These are phyloP conservation scores for Podochytrium sp. DNA, from an alignment of 192 early-diverging fungal species.

Conservation along the genomic window DNA sequence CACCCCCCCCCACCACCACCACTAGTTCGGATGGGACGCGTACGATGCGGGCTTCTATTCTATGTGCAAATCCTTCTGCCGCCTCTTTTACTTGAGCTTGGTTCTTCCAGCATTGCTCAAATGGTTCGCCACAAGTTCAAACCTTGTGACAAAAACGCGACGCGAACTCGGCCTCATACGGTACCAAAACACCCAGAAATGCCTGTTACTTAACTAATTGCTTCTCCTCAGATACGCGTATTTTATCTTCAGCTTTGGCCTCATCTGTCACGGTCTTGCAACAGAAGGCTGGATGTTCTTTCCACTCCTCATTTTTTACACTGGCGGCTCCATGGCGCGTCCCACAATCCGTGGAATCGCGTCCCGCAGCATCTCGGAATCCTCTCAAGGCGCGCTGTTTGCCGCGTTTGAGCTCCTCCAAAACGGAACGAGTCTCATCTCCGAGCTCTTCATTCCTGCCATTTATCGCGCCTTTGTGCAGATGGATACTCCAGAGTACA, in stretches of 20 bases:
- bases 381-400: slow-evolving; percentile 40
- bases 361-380: slow-evolving; percentile 31
- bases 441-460: slow-evolving; percentile 9
- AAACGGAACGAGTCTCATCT: slow-evolving; percentile 13
- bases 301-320: slow-evolving; percentile 10
- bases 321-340: background rate
- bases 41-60: slow-evolving; percentile 43
- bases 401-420: slow-evolving; percentile 24
- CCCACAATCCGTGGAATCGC: slow-evolving; percentile 42
- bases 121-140: background rate
- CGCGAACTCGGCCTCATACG: slow-evolving; percentile 7
- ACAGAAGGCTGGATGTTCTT: slow-evolving; percentile 44
- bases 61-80: slow-evolving; percentile 26
- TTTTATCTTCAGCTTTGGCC: slow-evolving; percentile 16
- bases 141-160: slow-evolving; percentile 15
- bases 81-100: slow-evolving; percentile 44
- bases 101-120: slow-evolving; percentile 13
- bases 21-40: slow-evolving; percentile 50
- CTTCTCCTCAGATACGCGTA: slow-evolving; percentile 18
- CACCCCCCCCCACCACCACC: no score
- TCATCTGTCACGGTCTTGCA: slow-evolving; percentile 24
- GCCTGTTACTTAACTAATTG: no score
- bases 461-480: slow-evolving; percentile 4
- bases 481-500: slow-evolving; percentile 2
- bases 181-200: background rate